Evolutionary conservation across 768 basidiomycete species (phyloP), one percentile per base, ranked within the genome.

Genomic region (Leucosporidium yakuticum): DNA sequence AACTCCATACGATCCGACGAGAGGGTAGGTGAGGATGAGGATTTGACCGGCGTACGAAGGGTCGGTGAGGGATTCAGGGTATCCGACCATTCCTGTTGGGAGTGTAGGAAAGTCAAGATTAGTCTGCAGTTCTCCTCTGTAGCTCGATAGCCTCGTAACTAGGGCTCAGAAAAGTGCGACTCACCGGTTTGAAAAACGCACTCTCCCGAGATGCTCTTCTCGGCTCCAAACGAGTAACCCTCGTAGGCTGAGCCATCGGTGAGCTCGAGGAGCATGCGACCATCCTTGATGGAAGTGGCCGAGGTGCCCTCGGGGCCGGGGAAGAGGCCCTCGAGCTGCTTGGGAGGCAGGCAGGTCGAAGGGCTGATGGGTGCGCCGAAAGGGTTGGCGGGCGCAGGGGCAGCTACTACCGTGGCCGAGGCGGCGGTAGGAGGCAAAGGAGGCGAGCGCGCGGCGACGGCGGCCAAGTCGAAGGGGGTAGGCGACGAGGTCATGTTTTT

Each of bases 101-200:
- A 19, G 20, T 0, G 17, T 25, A 14, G 31, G 36, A 19, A 34
- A n/a, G 50, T 65, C 48, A 11, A 63, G 50, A 50, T 48, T 48
- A 62, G 39, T 15, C 8, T 44, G 11, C 6, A 3, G 14, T 44
- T 15, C 2, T 15, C 39, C 48, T 59, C 53, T 58, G 29, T 36
- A 49, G 20, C 54, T 25, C 36, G 51, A 25, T n/a, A 47, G 50
- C 48, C 51, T 49, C 25, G 44, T 2, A 44, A 34, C n/a, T 3
- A 15, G 27, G 25, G 25, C 8, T 39, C 17, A n/a, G 25, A 39
- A 50, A 59, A 64, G 25, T 29, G 36, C 19, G 49, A 47, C 88
- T 78, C 76, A 94, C 96, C 96, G 50, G 96, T 99, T 82, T 97
- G 95, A 81, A 99, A 99, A 77, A 99, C 96, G 79, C 96, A 98